These are phyloP conservation scores for Carpinus fangiana DNA, from an alignment of 306 rosid species.

Conservation along the genomic window DNA sequence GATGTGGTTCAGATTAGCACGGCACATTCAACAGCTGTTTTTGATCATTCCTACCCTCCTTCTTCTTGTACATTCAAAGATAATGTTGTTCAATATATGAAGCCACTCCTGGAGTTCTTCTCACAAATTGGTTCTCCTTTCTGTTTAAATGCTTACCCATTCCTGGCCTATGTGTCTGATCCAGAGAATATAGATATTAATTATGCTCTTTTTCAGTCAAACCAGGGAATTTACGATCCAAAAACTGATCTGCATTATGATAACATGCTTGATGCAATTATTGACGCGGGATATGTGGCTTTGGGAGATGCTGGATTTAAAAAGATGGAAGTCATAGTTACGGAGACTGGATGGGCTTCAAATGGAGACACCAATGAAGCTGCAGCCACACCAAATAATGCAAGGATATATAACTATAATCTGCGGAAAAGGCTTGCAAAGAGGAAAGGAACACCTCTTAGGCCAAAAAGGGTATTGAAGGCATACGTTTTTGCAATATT, in stretches of 20 bases:
- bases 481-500: constrained; percentile 85
- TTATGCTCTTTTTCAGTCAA: constrained; percentile 83
- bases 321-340: constrained; percentile 85
- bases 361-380: constrained; percentile 62
- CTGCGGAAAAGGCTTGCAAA: constrained; percentile 89
- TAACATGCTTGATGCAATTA: constrained; percentile 98
- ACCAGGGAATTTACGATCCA: constrained; percentile 68
- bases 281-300: constrained; percentile 92
- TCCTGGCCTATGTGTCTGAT: constrained; percentile 57
- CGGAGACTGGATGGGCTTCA: constrained; percentile 99
- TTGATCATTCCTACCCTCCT: constrained; percentile 78
- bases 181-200: constrained; percentile 80
- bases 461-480: constrained; percentile 76
- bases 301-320: constrained; percentile 72
- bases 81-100: constrained; percentile 71
- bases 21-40: constrained; percentile 77
- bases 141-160: constrained; percentile 93
- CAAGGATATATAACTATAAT: constrained; percentile 85
- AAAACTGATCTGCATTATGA: constrained; percentile 74
- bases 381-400: constrained; percentile 72
- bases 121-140: constrained; percentile 86
- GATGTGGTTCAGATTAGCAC: constrained; percentile 69
- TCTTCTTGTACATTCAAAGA: constrained; percentile 78
- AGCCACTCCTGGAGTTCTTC: constrained; percentile 82
- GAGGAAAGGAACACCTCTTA: constrained; percentile 90